Base-by-base conservation (phyloP, 106 monocot genomes). In the Ottelia alismoides region DNA sequence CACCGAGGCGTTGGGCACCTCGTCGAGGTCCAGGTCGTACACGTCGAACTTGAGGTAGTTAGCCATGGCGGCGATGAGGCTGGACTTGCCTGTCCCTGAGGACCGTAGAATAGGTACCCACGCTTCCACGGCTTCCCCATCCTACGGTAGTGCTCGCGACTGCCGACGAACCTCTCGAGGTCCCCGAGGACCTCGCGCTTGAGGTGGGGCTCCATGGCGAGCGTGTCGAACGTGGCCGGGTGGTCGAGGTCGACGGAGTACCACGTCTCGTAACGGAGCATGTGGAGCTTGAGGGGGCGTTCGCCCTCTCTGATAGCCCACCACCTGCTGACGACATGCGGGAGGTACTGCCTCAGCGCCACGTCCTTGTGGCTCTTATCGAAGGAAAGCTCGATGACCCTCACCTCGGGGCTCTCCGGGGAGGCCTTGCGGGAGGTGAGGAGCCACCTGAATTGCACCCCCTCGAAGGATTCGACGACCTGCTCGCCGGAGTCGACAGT, bases 51-150 rank as follows among this genome's bases (percentile, higher is more conserved):
- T 66, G 30, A 74, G 61, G 20, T 25, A 62, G 25, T 74, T 67
- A 1, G 73, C 66, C 49, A 74, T 74, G 16, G 67, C 67, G 2
- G 73, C 67, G 0, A 74, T 32, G 53, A 74, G 48, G 47, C 67
- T 74, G 28, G 73, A 67, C 32, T 74, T 74, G 22, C 73, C 73
- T 4, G 73, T 74, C 28, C 67, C 0, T 66, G 73, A 17, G 73
- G 73, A 0, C 73, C 73, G 35, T 62, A 74, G 10, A 74, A 40
- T 27, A 74, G 44, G 45, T 74, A 74, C 1, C 67, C 73, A 0
- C 67, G 28, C 67, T 74, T 74, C 73, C 73, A 74, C 0, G 67
- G 66, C 25, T 62, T 74, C 6, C 73, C 66, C 0, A 55, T 44
- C 47, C 23, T 66, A 32, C 45, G 60, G 24, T 63, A 62, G 31